phyloP scores from a whole-genome alignment of 257 asterid genomes.

The Solanum ahanhuiri region DNA sequence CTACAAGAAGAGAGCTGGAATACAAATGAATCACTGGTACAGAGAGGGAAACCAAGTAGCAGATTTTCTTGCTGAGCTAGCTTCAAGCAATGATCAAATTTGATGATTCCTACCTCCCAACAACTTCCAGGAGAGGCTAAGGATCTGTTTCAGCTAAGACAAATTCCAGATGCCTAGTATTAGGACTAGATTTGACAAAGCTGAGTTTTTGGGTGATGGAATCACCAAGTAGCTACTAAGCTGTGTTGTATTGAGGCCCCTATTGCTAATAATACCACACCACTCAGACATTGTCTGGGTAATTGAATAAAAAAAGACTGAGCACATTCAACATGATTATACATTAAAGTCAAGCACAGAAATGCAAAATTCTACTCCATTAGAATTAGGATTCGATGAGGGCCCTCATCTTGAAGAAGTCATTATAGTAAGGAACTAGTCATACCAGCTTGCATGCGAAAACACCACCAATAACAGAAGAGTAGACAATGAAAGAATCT shows the following conservation, averaged over 20 bases:
- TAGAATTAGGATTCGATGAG: neutral
- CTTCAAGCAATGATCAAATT: neutral
- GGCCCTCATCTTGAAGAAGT: neutral
- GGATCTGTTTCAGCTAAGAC: neutral
- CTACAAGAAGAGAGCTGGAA: neutral
- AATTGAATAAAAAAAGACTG: neutral
- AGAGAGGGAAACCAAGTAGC: neutral
- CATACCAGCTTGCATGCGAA: slow-evolving; percentile 65
- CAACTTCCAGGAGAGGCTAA: neutral
- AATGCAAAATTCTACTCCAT: neutral
- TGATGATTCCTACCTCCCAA: neutral
- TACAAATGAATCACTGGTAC: neutral
- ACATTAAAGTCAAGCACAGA: neutral
- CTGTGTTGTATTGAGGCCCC: neutral
- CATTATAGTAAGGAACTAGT: neutral
- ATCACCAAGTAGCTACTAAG: neutral
- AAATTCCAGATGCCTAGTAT: neutral
- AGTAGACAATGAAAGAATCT: slow-evolving; percentile 27
- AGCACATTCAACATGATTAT: neutral
- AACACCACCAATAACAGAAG: slow-evolving; percentile 48
- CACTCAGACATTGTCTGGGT: neutral
- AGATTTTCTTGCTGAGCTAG: neutral
- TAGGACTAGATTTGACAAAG: neutral
- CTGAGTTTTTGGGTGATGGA: neutral
- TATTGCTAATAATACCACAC: neutral